Evolutionary conservation across 2,329 filamentous ascomycete genomes (phyloP).

Genomic region (Fusarium oxysporum): DNA sequence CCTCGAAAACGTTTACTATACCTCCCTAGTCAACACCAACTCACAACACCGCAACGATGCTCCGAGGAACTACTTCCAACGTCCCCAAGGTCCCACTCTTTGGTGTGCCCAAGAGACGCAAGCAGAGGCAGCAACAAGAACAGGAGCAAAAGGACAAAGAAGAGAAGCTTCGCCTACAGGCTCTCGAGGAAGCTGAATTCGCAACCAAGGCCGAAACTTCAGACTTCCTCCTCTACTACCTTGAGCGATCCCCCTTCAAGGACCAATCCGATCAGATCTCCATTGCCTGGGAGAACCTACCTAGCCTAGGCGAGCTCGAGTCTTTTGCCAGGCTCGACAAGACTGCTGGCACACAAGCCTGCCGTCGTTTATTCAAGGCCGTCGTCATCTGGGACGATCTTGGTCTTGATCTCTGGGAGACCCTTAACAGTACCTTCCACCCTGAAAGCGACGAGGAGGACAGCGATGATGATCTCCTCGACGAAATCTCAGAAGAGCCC

Average conservation of each 20-base stretch:
- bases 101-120: conserved; percentile 43
- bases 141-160: conserved; percentile 37
- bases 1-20: background rate
- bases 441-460: conserved; percentile 15
- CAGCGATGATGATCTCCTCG: conserved; percentile 28
- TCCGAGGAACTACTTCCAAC: conserved; percentile 38
- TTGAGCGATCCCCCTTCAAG: conserved; percentile 46
- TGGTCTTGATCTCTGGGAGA: conserved; percentile 51
- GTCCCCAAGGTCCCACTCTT: conserved; percentile 41
- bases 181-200: conserved; percentile 47
- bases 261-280: conserved; percentile 49
- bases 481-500: conserved; percentile 33
- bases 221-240: conserved; percentile 49
- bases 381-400: conserved; percentile 55
- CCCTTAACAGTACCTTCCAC: conserved; percentile 35
- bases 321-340: conserved; percentile 49
- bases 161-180: conserved; percentile 39
- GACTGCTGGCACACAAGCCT: conserved; percentile 51
- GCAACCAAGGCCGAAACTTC: conserved; percentile 47
- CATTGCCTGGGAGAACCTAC: conserved; percentile 50
- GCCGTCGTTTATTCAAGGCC: conserved; percentile 53
- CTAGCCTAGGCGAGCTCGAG: conserved; percentile 50
- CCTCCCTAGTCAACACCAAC: background rate
- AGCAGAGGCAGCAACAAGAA: conserved; percentile 42
- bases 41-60: conserved; percentile 25